Evolutionary conservation across 257 asterid genomes (phyloP).

Genomic region (Nicotiana noctiflora): DNA sequence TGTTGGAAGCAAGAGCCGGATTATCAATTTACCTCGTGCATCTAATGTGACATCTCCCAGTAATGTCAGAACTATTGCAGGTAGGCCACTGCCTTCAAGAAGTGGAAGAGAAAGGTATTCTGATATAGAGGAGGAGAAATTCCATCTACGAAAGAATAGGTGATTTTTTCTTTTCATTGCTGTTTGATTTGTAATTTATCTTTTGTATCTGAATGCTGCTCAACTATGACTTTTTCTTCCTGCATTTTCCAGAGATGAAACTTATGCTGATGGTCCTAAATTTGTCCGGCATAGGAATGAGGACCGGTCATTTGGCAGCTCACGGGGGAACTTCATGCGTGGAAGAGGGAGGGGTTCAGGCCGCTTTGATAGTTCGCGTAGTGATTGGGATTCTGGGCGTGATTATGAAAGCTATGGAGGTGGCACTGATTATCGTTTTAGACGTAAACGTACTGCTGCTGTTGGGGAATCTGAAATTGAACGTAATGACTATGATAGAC

Average conservation of each 20-base stretch:
- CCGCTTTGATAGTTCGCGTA: slow-evolving; percentile 37
- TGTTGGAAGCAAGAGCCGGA: slow-evolving; percentile 60
- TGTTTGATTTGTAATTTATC: not conserved
- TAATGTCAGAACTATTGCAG: slow-evolving; percentile 40
- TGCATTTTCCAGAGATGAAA: slow-evolving; percentile 54
- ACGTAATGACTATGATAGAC: slow-evolving; percentile 36
- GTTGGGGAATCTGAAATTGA: slow-evolving; percentile 42
- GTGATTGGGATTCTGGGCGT: slow-evolving; percentile 63
- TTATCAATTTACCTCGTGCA: slow-evolving; percentile 68
- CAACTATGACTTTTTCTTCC: slow-evolving; percentile 10
- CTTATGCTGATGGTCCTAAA: slow-evolving; percentile 46
- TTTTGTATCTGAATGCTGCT: slow-evolving; percentile 7
- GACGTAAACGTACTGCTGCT: slow-evolving; percentile 47
- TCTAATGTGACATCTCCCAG: slow-evolving; percentile 34
- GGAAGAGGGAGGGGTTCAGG: slow-evolving; percentile 68
- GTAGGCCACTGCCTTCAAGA: slow-evolving; percentile 38
- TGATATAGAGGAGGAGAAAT: slow-evolving; percentile 44
- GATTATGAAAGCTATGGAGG: slow-evolving; percentile 46
- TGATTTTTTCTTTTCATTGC: slow-evolving; percentile 24
- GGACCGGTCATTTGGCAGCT: slow-evolving; percentile 48
- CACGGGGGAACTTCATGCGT: slow-evolving; percentile 45
- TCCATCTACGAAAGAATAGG: slow-evolving; percentile 56
- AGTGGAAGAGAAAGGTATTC: slow-evolving; percentile 63
- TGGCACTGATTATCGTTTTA: slow-evolving; percentile 44
- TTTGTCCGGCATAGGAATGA: slow-evolving; percentile 47